A percentile compares a stretch with the other conserved stretches of the same genome.
phyloP scores from a whole-genome alignment of 139 green algal species.

The Nannochloris sp. region DNA sequence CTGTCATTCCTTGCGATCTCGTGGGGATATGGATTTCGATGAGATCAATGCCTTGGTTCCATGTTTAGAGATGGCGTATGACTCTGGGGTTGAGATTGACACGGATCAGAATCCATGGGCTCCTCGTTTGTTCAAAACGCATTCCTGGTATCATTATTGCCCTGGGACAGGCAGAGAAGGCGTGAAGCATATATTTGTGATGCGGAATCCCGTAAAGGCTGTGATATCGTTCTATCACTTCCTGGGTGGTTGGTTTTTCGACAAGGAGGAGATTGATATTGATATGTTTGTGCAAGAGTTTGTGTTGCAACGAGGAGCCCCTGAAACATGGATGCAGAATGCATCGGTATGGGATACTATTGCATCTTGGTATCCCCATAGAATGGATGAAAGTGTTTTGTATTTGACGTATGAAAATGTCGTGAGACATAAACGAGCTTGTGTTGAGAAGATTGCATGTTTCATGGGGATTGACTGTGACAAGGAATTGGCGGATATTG shows the following conservation, averaged over 20 bases:
- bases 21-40: slow-evolving; percentile 39
- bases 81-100: slow-evolving; percentile 1
- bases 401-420: slow-evolving; percentile 42
- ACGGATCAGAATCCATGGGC: neutral
- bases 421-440: slow-evolving; percentile 18
- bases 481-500: slow-evolving; percentile 19
- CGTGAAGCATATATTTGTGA: slow-evolving; percentile 26
- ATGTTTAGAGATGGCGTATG: slow-evolving; percentile 27
- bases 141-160: slow-evolving; percentile 22
- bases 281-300: slow-evolving; percentile 31
- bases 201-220: slow-evolving; percentile 23
- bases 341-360: slow-evolving; percentile 26
- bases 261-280: slow-evolving; percentile 7
- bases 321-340: slow-evolving; percentile 17
- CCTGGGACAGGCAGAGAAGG: slow-evolving; percentile 16
- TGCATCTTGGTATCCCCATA: slow-evolving; percentile 30
- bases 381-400: slow-evolving; percentile 25
- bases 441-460: slow-evolving; percentile 20
- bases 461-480: slow-evolving; percentile 23
- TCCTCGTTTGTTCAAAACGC: slow-evolving; percentile 35
- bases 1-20: slow-evolving; percentile 27
- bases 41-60: slow-evolving; percentile 36
- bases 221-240: slow-evolving; percentile 41
- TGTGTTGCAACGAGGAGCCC: slow-evolving; percentile 17
- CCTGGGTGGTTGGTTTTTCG: slow-evolving; percentile 29